These are phyloP conservation scores for Yamadazyma buinensis DNA, from an alignment of 1,139 yeast species.

Conservation along the genomic window DNA sequence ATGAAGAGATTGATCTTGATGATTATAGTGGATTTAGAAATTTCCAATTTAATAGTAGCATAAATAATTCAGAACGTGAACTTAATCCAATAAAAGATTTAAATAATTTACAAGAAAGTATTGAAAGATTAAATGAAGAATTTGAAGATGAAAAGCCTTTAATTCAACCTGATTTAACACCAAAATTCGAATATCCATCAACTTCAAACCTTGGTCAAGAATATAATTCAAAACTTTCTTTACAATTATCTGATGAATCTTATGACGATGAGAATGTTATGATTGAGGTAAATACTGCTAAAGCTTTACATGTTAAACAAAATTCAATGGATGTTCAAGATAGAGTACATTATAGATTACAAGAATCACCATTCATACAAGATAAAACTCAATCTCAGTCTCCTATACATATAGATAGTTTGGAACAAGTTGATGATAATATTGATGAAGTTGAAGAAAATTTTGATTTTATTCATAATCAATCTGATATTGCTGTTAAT, in stretches of 20 bases:
- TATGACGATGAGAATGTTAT: slow-evolving; percentile 15
- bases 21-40: slow-evolving; percentile 8
- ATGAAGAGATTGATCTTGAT: slow-evolving; percentile 4
- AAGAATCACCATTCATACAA: slow-evolving; percentile 22
- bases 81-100: slow-evolving; percentile 1
- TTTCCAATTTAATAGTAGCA: slow-evolving; percentile 8
- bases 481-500: neutral
- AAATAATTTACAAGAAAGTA: slow-evolving; percentile 2
- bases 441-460: slow-evolving; percentile 6
- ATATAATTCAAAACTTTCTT: slow-evolving; percentile 13
- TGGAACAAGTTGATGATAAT: slow-evolving; percentile 10
- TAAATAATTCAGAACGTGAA: neutral
- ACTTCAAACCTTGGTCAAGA: slow-evolving; percentile 2
- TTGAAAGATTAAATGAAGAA: slow-evolving; percentile 2
- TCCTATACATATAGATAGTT: slow-evolving; percentile 5
- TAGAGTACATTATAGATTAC: slow-evolving; percentile 17
- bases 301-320: slow-evolving; percentile 13
- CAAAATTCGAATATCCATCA: slow-evolving; percentile 7
- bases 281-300: slow-evolving; percentile 16
- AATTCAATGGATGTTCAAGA: slow-evolving; percentile 10
- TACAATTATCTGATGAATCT: slow-evolving; percentile 14
- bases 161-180: neutral
- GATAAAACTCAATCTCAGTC: slow-evolving; percentile 7
- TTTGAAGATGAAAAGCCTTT: slow-evolving; percentile 1
- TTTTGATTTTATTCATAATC: neutral